Base-by-base conservation (phyloP, 1,284 basidiomycete genomes). In the Neolentinus lepideus region DNA sequence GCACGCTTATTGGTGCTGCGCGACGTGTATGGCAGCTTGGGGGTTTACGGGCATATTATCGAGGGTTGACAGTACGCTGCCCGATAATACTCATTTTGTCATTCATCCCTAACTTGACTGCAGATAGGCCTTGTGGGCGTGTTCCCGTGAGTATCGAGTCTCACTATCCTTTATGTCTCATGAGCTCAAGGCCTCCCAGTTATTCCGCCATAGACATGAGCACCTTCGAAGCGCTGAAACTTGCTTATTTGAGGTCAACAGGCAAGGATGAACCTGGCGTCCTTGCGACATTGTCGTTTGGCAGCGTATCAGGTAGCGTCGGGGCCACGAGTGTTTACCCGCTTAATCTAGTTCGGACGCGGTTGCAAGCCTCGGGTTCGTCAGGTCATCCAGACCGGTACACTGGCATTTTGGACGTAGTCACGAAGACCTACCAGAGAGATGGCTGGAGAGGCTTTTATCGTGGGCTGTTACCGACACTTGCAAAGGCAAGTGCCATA, bases 371-470 rank as follows among this genome's bases (percentile, higher is more conserved):
- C 1, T 94, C 94, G 0, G 97, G 97, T 1, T 95, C 92, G 0
- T 84, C 90, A 0, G 92, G 94, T 0, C 94, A 98, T 68, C 94
- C 94, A 1, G 88, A 94, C 61, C 77, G 75, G 16, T 99, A 99
- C 70, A 83, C 80, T 2, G 94, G 95, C 24, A 88, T 96, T 58
- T 72, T 80, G 71, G 97, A 99, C 68, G 97, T 98, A 4, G 80
- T 83, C 4, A 69, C 76, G 47, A 88, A 88, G 68, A 98, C 96
- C 21, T 90, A 90, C 69, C 75, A 79, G 51, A 80, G 83, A 21
- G 96, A 98, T 67, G 96, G 96, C 0, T 91, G 93, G 86, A 79
- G 87, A 60, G 96, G 96, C 1, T 93, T 99, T 70, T 99, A 99
- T 73, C 87, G 94, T 50, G 96, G 96, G 35, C 72, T 96, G 61